Evolutionary conservation across 441 rosid species (phyloP), one percentile per base, ranked within the genome.

Genomic region (Erodium texanum): DNA sequence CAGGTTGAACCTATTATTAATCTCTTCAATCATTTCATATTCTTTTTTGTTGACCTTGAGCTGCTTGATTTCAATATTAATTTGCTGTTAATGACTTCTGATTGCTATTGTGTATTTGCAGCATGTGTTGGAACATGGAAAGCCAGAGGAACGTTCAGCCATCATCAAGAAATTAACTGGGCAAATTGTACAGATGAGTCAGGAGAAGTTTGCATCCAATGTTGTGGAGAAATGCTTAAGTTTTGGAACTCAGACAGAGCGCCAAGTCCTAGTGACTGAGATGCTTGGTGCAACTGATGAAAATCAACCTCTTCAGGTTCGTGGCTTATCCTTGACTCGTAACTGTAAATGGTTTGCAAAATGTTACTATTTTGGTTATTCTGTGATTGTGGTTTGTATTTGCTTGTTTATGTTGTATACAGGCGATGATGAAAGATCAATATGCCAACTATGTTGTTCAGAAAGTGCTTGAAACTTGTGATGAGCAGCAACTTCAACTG

Each of bases 371-470:
- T n/a, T n/a, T n/a, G n/a, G n/a, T n/a, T n/a, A n/a, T n/a, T n/a
- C 29, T 27, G 2, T 27, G 29, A 27, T 27, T 27, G 29, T 27
- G 29, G 29, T 27, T 27, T 27, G 29, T 27, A 27, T 27, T 27
- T 27, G 29, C 29, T 27, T 27, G 29, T 27, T 27, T 27, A 1
- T 27, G n/a, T 43, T 43, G 52, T 43, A 24, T 8, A 8, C 77
- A 94, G 99, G 97, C 97, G 19, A 94, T 94, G 99, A 91, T 94
- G 99, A 93, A 93, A 79, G 99, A 93, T 76, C 99, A 89, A 79
- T 93, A 88, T 84, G 99, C 93, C 15, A 91, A 91, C 77, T 91
- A 93, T 27, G 97, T 93, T 7, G 99, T 93, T 63, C 99, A 93
- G 68, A 93, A 91, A 79, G 96, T 91, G 66, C 81, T 93, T 36